Conservation (phyloP, 179 eudicot species). For the Heliamphora pulchella region DNA sequence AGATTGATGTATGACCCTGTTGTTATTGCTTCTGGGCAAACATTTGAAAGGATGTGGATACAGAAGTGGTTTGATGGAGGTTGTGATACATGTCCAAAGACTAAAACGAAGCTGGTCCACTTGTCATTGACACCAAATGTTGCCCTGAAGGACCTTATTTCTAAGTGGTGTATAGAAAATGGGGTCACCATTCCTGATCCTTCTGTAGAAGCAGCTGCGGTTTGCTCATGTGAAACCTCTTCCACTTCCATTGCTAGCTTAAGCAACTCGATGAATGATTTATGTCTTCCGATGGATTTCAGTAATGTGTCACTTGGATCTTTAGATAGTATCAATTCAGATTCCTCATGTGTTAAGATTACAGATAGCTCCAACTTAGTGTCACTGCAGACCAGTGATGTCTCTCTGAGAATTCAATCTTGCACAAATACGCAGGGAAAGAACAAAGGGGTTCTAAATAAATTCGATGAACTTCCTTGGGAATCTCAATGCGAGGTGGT, state of each 20-base stretch:
- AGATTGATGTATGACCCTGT: constrained; percentile 77
- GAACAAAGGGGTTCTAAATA: constrained; percentile 29
- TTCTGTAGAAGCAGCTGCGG: constrained; percentile 18
- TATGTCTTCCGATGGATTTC: constrained; percentile 31
- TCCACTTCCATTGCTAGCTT: constrained; percentile 50
- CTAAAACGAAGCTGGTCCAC: constrained; percentile 39
- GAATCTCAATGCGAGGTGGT: constrained; percentile 46
- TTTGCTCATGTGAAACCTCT: constrained; percentile 41
- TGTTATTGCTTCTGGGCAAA: constrained; percentile 64
- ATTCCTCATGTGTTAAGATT: constrained; percentile 21
- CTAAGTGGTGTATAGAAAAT: constrained; percentile 46
- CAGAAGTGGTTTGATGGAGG: constrained; percentile 83
- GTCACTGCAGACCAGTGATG: constrained; percentile 15
- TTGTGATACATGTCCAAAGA: constrained; percentile 60
- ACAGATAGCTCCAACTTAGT: constrained; percentile 19
- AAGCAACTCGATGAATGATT: constrained; percentile 50
- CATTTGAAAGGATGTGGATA: constrained; percentile 65
- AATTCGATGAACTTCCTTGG: constrained; percentile 54
- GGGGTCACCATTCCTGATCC: constrained; percentile 32
- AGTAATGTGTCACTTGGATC: constrained; percentile 59
- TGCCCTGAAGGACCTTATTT: constrained; percentile 44
- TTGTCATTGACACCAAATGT: constrained; percentile 47
- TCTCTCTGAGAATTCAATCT: constrained; percentile 20
- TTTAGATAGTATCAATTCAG: constrained; percentile 35
- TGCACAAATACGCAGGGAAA: constrained; percentile 24